Evolutionary conservation across 345 rosid genomes (phyloP), one percentile per base, ranked within the genome.

Genomic region (Trapa bicornis): DNA sequence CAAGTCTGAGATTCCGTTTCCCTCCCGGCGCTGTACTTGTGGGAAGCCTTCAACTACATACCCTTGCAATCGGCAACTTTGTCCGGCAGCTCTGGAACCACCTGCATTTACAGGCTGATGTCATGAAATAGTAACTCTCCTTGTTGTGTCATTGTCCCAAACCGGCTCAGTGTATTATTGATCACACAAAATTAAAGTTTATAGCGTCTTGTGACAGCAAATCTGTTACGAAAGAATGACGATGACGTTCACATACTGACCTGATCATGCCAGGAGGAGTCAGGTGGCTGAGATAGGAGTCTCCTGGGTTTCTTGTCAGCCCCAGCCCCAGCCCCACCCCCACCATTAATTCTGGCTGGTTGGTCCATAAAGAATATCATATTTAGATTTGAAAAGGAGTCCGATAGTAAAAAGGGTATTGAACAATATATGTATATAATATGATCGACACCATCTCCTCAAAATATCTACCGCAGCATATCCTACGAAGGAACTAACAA

Each of bases 211-310:
- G 11, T 13, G 13, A 45, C 29, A 22, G 29, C 29, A 22, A 22
- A 22, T 22, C 29, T 22, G 29, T 22, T 22, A 22, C 0, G 29
- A 22, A 22, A 22, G 29, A 22, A 22, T 22, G 29, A 22, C 29
- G 29, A 22, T 22, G 29, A 14, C 4, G 11, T 11, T 7, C 48
- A 45, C 48, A 13, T 1, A 65, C 77, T n/a, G 32, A 80, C 86
- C 84, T 82, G 86, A 72, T 82, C 86, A 9, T 68, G 70, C 29
- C 29, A 22, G 12, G 82, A 72, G 35, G 76, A 50, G 69, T 72
- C 68, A 57, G 50, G 17, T n/a, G 71, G 61, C 10, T 15, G 77
- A 50, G 76, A 66, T 9, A 76, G 38, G 6, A 32, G 32, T 76
- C 77, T 72, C 64, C 79, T 78, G 15, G 72, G 17, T 73, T 75